Percentiles rank a stretch among this genome's conserved stretches.
Evolutionary conservation across 768 basidiomycete species (phyloP).

Genomic region (Tephrocybe sp.): DNA sequence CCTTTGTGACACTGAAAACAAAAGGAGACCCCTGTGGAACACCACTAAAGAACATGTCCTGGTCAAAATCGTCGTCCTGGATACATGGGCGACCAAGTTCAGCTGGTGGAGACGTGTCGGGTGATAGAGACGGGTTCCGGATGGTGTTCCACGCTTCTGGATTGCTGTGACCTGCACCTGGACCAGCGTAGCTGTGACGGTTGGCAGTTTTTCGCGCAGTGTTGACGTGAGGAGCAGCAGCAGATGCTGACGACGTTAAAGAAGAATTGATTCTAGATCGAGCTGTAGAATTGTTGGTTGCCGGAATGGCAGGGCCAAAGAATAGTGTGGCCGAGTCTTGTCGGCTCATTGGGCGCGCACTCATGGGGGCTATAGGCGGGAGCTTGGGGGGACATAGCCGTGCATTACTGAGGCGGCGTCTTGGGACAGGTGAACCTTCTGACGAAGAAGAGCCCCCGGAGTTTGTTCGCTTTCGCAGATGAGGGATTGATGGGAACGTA

Average conservation of each 20-base stretch:
- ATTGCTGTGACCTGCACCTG: slow-evolving; percentile 26
- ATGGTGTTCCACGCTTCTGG: slow-evolving; percentile 37
- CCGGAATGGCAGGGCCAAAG: slow-evolving; percentile 58
- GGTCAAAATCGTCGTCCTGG: slow-evolving; percentile 41
- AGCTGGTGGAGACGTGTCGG: slow-evolving; percentile 45
- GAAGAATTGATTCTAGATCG: slow-evolving; percentile 31
- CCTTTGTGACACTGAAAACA: slow-evolving; percentile 49
- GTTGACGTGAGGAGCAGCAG: slow-evolving; percentile 19
- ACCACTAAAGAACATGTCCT: slow-evolving; percentile 54
- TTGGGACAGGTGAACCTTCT: slow-evolving; percentile 53
- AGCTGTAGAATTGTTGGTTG: slow-evolving; percentile 17
- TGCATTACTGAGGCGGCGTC: slow-evolving; percentile 48
- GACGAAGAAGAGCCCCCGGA: slow-evolving; percentile 39
- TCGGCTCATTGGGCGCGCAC: slow-evolving; percentile 41
- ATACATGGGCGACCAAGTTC: slow-evolving; percentile 18
- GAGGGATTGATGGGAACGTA: slow-evolving; percentile 40
- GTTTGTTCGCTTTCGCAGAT: slow-evolving; percentile 35
- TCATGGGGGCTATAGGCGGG: slow-evolving; percentile 2
- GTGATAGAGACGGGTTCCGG: slow-evolving; percentile 41
- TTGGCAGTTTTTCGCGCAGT: slow-evolving; percentile 31
- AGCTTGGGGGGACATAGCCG: slow-evolving; percentile 22
- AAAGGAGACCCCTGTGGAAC: slow-evolving; percentile 52
- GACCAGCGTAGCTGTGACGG: slow-evolving; percentile 68
- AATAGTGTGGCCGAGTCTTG: slow-evolving; percentile 64
- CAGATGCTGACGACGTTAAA: slow-evolving; percentile 20